These are phyloP conservation scores for Nepenthes alata DNA, from an alignment of 179 eudicot species.

Conservation along the genomic window DNA sequence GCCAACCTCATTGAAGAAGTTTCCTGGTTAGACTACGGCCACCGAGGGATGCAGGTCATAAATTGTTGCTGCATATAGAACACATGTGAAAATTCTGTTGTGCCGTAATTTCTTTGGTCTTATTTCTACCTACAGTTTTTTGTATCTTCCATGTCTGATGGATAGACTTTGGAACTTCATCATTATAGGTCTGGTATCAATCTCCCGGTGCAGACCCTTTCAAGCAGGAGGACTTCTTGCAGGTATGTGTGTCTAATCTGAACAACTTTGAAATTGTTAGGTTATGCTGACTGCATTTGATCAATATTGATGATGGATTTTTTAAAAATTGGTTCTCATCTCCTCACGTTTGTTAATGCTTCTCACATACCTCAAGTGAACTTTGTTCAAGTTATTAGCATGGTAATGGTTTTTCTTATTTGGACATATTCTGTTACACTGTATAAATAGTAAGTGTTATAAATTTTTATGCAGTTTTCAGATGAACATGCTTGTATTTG, in stretches of 20 bases:
- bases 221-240: slow-evolving; percentile 98
- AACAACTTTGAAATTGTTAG: background rate
- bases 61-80: slow-evolving; percentile 11
- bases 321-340: no score
- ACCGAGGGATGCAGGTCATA: slow-evolving; percentile 97
- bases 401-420: no score
- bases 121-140: background rate
- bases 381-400: no score
- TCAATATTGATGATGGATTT: no score
- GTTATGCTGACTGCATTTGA: no score
- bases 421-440: no score
- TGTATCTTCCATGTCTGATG: slow-evolving; percentile 19
- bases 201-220: slow-evolving; percentile 78
- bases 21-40: slow-evolving; percentile 97
- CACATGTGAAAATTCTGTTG: background rate
- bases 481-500: no score
- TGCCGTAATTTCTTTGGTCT: background rate
- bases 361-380: no score
- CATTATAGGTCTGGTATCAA: slow-evolving; percentile 94
- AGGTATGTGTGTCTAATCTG: slow-evolving; percentile 34
- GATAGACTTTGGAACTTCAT: slow-evolving; percentile 22
- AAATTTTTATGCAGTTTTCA: no score
- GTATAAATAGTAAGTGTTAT: no score
- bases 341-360: no score
- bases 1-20: slow-evolving; percentile 89